phyloP scores from a whole-genome alignment of 768 basidiomycete genomes.

The Gloeophyllum trabeum region DNA sequence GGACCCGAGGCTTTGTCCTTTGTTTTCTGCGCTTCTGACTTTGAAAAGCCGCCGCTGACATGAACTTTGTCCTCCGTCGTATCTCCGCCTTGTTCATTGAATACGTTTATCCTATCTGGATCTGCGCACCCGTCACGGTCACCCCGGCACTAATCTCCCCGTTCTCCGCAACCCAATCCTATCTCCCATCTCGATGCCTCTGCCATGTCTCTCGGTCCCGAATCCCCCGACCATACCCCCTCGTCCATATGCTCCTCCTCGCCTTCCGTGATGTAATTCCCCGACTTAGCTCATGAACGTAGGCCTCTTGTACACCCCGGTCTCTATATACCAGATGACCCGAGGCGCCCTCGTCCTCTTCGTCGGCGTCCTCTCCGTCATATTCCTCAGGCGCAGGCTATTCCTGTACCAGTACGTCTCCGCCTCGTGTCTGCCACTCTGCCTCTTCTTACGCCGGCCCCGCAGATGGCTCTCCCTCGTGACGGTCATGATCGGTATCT shows the following conservation, averaged over 20 bases:
- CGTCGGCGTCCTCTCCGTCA: conserved; percentile 82
- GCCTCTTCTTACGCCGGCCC: conserved; percentile 4
- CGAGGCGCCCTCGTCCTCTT: conserved; percentile 89
- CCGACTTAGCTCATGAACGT: conserved; percentile 72
- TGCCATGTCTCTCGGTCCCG: neutral
- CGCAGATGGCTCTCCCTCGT: conserved; percentile 81
- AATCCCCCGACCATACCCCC: neutral
- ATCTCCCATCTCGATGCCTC: neutral
- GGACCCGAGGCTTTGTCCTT: neutral
- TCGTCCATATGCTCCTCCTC: neutral
- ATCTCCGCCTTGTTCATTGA: neutral
- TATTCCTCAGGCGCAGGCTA: conserved; percentile 79
- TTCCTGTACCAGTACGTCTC: conserved; percentile 75
- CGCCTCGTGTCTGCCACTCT: neutral
- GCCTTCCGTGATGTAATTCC: conserved; percentile 1
- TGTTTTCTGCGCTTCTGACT: conserved; percentile 5
- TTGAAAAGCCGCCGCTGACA: conserved; percentile 1
- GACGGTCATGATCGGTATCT: conserved; percentile 80
- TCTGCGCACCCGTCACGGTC: neutral
- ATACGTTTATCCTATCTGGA: neutral
- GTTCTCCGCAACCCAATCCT: neutral
- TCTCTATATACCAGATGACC: conserved; percentile 97
- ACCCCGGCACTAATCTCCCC: neutral
- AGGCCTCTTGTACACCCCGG: conserved; percentile 91
- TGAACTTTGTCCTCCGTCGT: conserved; percentile 4